phyloP scores from a whole-genome alignment of 495 filamentous ascomycete species.

The Penicillium argentinense region DNA sequence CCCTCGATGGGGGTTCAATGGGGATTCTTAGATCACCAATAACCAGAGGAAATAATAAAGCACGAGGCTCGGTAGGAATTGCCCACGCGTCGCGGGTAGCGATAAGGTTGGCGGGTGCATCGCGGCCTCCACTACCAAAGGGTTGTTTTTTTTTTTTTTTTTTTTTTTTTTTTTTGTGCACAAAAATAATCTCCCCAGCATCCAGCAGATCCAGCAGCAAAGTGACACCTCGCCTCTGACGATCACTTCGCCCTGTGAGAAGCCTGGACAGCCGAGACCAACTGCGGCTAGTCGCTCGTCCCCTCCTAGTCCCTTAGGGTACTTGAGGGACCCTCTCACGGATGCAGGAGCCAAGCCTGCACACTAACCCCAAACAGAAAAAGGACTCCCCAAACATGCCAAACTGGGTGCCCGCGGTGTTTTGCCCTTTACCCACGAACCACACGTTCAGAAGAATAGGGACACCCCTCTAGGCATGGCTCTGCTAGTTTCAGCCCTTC shows the following conservation, averaged over 20 bases:
- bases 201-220: neutral
- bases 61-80: no score
- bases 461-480: neutral
- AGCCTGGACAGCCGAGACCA: neutral
- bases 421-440: neutral
- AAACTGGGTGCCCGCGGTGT: neutral
- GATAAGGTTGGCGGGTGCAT: no score
- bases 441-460: neutral
- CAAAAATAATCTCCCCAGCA: neutral
- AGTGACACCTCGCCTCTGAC: neutral
- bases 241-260: neutral
- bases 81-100: no score
- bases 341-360: neutral
- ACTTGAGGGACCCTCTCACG: no score
- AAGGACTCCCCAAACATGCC: slow-evolving; percentile 1
- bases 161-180: neutral
- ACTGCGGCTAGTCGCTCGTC: neutral
- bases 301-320: neutral
- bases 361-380: slow-evolving; percentile 2
- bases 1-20: no score
- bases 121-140: no score
- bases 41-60: no score
- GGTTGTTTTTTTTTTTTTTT: no score
- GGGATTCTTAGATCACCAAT: no score
- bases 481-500: no score